These are phyloP conservation scores for Brassica carinata DNA, from an alignment of 345 rosid genomes.

Conservation along the genomic window DNA sequence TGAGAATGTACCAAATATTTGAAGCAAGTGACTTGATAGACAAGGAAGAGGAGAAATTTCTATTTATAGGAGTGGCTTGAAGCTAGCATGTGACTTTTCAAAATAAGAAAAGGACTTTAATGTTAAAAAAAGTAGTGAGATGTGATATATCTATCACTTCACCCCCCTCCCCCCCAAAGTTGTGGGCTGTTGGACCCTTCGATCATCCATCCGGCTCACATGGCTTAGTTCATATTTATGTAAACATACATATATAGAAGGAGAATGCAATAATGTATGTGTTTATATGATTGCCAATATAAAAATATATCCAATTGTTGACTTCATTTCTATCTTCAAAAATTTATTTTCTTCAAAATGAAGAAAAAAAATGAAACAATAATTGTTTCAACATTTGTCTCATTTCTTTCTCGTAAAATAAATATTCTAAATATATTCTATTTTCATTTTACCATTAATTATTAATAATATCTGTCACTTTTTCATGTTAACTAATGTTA, in stretches of 20 bases:
- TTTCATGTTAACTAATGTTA: too few species aligned
- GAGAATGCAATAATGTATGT: conserved; percentile 14
- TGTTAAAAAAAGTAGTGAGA: conserved; percentile 8
- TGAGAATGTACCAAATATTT: background rate
- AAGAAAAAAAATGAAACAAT: too few species aligned
- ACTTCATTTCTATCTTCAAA: too few species aligned
- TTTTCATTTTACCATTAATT: too few species aligned
- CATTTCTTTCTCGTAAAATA: too few species aligned
- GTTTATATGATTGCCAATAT: conserved; percentile 17
- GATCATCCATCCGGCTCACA: conserved; percentile 36
- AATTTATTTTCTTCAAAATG: too few species aligned
- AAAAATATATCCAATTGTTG: background rate
- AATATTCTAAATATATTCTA: too few species aligned
- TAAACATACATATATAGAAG: background rate
- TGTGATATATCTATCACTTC: conserved; percentile 3
- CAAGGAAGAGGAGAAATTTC: conserved; percentile 28
- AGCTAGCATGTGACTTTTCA: conserved; percentile 13
- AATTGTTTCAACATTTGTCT: too few species aligned
- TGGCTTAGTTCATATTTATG: conserved; percentile 36
- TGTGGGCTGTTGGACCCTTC: conserved; percentile 40
- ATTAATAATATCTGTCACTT: too few species aligned
- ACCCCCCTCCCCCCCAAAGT: conserved; percentile 5
- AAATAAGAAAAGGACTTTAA: conserved; percentile 20
- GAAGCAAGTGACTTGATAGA: conserved; percentile 29
- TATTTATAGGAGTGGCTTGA: conserved; percentile 29